These are phyloP conservation scores for Neonectria neomacrospora DNA, from an alignment of 2,329 filamentous ascomycete genomes.

Conservation along the genomic window DNA sequence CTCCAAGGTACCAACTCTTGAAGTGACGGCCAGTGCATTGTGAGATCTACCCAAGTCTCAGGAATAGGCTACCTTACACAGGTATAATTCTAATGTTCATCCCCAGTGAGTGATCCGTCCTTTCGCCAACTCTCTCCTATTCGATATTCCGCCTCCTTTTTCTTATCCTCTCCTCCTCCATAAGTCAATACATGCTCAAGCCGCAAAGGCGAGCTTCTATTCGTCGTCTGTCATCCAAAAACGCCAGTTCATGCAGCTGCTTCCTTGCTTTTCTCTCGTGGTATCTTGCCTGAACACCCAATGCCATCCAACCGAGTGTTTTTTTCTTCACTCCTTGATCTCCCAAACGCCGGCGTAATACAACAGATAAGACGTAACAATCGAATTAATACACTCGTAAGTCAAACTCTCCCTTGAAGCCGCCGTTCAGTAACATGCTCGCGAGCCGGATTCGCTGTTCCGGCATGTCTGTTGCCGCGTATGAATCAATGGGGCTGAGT, in stretches of 20 bases:
- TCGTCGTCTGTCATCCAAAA: slow-evolving; percentile 29
- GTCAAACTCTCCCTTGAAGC: slow-evolving; percentile 70
- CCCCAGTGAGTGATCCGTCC: background rate
- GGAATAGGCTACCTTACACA: background rate
- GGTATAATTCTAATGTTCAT: background rate
- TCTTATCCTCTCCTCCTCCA: background rate
- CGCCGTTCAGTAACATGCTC: slow-evolving; percentile 73
- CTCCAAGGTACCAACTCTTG: background rate
- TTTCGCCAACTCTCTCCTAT: background rate
- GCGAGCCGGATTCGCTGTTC: slow-evolving; percentile 71
- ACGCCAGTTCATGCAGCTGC: slow-evolving; percentile 36
- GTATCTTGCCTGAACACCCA: slow-evolving; percentile 40
- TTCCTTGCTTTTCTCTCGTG: slow-evolving; percentile 28
- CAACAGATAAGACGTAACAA: slow-evolving; percentile 24
- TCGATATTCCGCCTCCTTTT: background rate
- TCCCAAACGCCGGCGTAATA: slow-evolving; percentile 36
- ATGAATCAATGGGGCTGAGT: slow-evolving; percentile 60
- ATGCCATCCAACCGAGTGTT: slow-evolving; percentile 29
- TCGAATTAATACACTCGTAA: slow-evolving; percentile 52
- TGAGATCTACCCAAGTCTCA: background rate
- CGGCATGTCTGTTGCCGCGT: slow-evolving; percentile 65
- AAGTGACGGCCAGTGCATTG: background rate
- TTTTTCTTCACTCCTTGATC: slow-evolving; percentile 21
- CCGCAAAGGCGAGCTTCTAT: slow-evolving; percentile 24
- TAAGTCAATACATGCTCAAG: slow-evolving; percentile 30